These are phyloP conservation scores for Pseudocercospora ulei DNA, from an alignment of 2,329 filamentous ascomycete genomes.

Conservation along the genomic window DNA sequence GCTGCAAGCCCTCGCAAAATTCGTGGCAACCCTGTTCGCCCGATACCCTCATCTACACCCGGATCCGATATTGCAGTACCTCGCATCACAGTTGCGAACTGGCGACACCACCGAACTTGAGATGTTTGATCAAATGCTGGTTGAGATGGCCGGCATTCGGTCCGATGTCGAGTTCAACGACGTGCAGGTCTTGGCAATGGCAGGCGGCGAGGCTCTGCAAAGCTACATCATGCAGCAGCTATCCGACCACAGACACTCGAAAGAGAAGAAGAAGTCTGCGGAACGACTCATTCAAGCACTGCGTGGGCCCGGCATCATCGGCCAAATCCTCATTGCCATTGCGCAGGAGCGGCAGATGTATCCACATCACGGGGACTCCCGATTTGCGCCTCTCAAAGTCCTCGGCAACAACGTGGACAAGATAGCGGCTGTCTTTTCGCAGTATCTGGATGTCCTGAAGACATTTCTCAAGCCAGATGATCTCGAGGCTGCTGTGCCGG, in stretches of 20 bases:
- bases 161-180: constrained; percentile 83
- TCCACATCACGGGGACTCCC: constrained; percentile 61
- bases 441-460: constrained; percentile 82
- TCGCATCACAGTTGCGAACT: constrained; percentile 68
- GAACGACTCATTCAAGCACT: constrained; percentile 71
- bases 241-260: constrained; percentile 68
- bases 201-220: constrained; percentile 69
- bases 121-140: constrained; percentile 80
- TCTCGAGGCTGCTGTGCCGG: constrained; percentile 70
- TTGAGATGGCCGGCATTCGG: constrained; percentile 87
- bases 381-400: constrained; percentile 74
- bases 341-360: constrained; percentile 85
- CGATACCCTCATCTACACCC: constrained; percentile 76
- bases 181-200: constrained; percentile 75
- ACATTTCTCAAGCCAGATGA: constrained; percentile 65
- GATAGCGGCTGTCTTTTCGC: constrained; percentile 70
- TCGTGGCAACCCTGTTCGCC: constrained; percentile 81
- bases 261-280: constrained; percentile 49
- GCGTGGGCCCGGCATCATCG: constrained; percentile 65
- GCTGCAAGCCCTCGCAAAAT: constrained; percentile 81
- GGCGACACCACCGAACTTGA: constrained; percentile 86
- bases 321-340: constrained; percentile 76
- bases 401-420: constrained; percentile 83
- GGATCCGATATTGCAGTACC: constrained; percentile 77
- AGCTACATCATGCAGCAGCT: constrained; percentile 70